Conservation (phyloP, 495 filamentous ascomycete species). For the Thozetella sp. region DNA sequence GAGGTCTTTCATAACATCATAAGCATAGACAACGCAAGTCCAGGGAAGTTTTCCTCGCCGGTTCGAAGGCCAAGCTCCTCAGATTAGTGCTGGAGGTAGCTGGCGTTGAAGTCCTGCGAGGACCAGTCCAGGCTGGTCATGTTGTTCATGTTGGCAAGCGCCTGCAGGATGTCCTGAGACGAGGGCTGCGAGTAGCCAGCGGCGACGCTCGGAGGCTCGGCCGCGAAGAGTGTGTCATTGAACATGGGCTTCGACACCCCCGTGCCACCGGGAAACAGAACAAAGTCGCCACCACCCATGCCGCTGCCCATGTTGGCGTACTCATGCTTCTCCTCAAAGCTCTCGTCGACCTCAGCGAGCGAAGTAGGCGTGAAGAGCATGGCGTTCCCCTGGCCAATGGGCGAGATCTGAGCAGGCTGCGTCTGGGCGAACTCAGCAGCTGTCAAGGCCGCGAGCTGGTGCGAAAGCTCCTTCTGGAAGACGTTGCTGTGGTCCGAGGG, state of each 20-base stretch:
- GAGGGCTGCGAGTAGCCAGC: constrained; percentile 39
- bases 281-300: constrained; percentile 25
- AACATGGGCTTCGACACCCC: constrained; percentile 28
- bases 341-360: constrained; percentile 43
- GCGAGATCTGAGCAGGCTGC: constrained; percentile 56
- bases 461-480: constrained; percentile 38
- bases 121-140: constrained; percentile 37
- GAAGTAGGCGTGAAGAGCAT: constrained; percentile 67
- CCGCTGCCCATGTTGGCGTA: constrained; percentile 20
- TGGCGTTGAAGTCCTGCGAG: constrained; percentile 27
- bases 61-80: background rate
- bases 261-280: constrained; percentile 24
- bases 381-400: constrained; percentile 60
- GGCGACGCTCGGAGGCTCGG: constrained; percentile 33
- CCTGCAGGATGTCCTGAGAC: constrained; percentile 35
- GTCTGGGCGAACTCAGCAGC: constrained; percentile 34
- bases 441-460: constrained; percentile 29
- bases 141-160: constrained; percentile 15
- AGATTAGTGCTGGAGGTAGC: constrained; percentile 22
- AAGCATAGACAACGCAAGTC: too few relatives aligned
- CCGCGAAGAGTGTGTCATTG: constrained; percentile 33
- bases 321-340: constrained; percentile 44
- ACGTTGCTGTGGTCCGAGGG: constrained; percentile 32
- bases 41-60: too few relatives aligned
- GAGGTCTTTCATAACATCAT: constrained; percentile 22